A percentile compares a stretch with the other conserved stretches of the same genome.
phyloP scores from a whole-genome alignment of 2,329 filamentous ascomycete genomes.

The Emericellopsis cladophorae region DNA sequence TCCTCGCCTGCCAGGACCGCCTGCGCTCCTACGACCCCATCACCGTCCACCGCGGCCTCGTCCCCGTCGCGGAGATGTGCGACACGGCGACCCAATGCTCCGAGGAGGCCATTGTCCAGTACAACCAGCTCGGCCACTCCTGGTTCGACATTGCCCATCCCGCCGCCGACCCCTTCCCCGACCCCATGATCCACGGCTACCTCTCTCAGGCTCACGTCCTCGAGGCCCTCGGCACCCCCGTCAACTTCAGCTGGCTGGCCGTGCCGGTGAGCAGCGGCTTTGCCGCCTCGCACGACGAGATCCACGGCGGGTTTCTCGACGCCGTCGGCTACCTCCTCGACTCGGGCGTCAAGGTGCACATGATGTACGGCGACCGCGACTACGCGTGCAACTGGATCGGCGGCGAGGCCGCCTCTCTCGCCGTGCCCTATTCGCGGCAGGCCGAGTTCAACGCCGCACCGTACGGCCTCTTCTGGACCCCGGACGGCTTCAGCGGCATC shows the following conservation, averaged over 20 bases:
- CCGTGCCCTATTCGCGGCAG: conserved; percentile 37
- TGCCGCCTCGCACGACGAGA: conserved; percentile 46
- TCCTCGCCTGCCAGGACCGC: conserved; percentile 33
- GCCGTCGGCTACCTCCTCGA: conserved; percentile 47
- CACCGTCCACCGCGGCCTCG: conserved; percentile 20
- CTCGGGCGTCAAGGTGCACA: conserved; percentile 52
- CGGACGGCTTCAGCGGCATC: conserved; percentile 49
- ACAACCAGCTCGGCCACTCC: conserved; percentile 38
- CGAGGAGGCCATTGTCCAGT: conserved; percentile 41
- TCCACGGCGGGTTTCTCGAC: conserved; percentile 33
- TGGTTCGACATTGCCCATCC: conserved; percentile 49
- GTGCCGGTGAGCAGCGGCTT: conserved; percentile 36
- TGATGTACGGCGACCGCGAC: conserved; percentile 48
- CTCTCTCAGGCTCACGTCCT: conserved; percentile 45
- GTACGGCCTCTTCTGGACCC: conserved; percentile 57
- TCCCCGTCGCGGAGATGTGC: conserved; percentile 17
- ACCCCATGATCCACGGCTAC: conserved; percentile 47
- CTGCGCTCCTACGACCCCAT: conserved; percentile 39
- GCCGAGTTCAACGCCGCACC: conserved; percentile 44
- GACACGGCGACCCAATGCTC: conserved; percentile 37
- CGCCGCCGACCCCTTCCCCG: conserved; percentile 47
- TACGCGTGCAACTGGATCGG: conserved; percentile 48
- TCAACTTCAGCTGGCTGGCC: conserved; percentile 39
- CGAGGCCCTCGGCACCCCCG: conserved; percentile 44
- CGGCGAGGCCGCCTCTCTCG: conserved; percentile 51